Conservation (phyloP, 768 basidiomycete species). For the Boletellus emodensis region DNA sequence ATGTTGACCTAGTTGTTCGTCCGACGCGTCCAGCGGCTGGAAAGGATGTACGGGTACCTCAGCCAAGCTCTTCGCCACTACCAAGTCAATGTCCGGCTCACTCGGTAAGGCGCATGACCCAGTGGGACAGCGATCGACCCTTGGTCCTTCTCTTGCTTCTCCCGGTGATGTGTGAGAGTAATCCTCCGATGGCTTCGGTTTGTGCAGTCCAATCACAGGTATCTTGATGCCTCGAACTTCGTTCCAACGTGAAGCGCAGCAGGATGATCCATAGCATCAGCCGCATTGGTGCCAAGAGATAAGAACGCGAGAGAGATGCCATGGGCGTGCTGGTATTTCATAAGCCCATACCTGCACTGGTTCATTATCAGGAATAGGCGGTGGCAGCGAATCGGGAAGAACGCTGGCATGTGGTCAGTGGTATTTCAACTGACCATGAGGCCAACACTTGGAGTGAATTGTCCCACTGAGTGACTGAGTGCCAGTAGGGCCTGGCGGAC, state of each 20-base stretch:
- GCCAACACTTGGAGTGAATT: no score
- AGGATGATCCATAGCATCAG: no score
- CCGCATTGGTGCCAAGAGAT: no score
- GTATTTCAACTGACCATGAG: no score
- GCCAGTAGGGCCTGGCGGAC: no score
- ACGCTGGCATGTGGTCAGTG: no score
- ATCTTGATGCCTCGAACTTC: background rate
- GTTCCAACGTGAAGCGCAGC: background rate
- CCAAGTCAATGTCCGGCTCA: slow-evolving; percentile 16
- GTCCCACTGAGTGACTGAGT: no score
- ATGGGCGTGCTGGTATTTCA: no score
- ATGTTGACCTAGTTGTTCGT: slow-evolving; percentile 9
- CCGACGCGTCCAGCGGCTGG: slow-evolving; percentile 12
- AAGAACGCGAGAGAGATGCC: no score
- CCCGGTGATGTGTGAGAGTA: background rate
- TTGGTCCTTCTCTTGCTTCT: background rate
- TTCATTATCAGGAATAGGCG: no score
- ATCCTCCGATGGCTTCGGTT: background rate
- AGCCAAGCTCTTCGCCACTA: slow-evolving; percentile 21
- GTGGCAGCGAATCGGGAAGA: no score
- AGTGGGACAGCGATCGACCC: background rate
- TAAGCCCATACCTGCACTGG: no score
- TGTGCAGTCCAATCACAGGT: background rate
- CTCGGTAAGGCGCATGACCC: background rate
- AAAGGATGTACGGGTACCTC: slow-evolving; percentile 18